Percentiles rank a stretch among this genome's conserved stretches.
phyloP scores from a whole-genome alignment of 2,329 filamentous ascomycete genomes.

The Akanthomyces lecanii region DNA sequence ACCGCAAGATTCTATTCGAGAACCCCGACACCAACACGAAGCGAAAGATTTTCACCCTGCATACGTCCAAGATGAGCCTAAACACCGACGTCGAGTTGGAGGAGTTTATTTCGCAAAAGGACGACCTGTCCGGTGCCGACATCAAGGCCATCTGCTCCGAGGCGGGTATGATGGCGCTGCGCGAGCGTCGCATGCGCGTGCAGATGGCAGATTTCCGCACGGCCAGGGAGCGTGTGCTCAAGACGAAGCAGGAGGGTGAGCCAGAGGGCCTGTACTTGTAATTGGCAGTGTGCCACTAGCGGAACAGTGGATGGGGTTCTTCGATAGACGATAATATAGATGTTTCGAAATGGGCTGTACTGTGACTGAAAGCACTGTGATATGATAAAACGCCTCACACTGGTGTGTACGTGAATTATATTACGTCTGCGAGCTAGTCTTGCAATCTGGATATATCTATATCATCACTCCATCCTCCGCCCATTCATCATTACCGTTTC shows the following conservation, averaged over 20 bases:
- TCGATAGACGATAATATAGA: slow-evolving; percentile 13
- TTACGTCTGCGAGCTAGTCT: background rate
- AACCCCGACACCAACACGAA: slow-evolving; percentile 77
- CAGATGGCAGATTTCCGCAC: slow-evolving; percentile 98
- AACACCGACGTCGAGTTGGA: slow-evolving; percentile 96
- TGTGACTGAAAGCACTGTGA: background rate
- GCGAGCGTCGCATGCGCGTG: slow-evolving; percentile 94
- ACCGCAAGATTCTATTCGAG: slow-evolving; percentile 85
- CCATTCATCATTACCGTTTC: background rate
- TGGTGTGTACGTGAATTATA: background rate
- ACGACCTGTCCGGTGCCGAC: slow-evolving; percentile 93
- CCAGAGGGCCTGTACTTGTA: slow-evolving; percentile 99
- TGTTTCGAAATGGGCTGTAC: background rate
- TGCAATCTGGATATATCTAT: background rate
- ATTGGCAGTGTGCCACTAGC: slow-evolving; percentile 24
- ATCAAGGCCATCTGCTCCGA: slow-evolving; percentile 99
- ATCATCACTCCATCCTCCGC: background rate
- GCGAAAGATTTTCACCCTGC: slow-evolving; percentile 96
- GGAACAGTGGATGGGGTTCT: slow-evolving; percentile 12
- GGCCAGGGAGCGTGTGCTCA: slow-evolving; percentile 88
- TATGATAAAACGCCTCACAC: background rate
- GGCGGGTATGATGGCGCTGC: slow-evolving; percentile 86
- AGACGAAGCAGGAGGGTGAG: slow-evolving; percentile 98
- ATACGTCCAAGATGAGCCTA: slow-evolving; percentile 98
- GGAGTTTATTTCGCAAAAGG: slow-evolving; percentile 98